phyloP scores from a whole-genome alignment of 169 alveolate genomes.

The Cryptosporidium tyzzeri region DNA sequence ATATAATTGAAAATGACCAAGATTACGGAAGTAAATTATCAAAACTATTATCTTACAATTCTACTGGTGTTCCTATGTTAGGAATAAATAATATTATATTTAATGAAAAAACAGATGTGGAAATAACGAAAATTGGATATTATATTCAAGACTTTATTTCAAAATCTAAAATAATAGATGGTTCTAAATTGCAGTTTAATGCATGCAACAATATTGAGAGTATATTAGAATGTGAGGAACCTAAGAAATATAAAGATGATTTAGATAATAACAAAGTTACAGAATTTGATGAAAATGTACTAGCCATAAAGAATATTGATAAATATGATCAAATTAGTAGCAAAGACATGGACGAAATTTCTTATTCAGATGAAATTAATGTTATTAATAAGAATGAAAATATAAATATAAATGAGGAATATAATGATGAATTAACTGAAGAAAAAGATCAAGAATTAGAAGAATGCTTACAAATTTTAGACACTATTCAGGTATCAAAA shows the following conservation, averaged over 20 bases:
- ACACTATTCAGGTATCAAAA: neutral
- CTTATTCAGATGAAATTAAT: neutral
- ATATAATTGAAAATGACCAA: constrained; percentile 46
- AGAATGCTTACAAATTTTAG: neutral
- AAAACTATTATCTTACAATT: constrained; percentile 21
- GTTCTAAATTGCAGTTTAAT: neutral
- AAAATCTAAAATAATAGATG: constrained; percentile 11
- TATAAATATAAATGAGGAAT: neutral
- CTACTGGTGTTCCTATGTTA: constrained; percentile 33
- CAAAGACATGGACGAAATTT: neutral
- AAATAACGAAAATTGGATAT: constrained; percentile 3
- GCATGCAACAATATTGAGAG: neutral
- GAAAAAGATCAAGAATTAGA: constrained; percentile 21
- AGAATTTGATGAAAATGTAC: neutral
- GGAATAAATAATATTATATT: constrained; percentile 36
- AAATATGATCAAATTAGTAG: neutral
- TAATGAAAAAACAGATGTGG: neutral
- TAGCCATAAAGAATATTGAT: too few species aligned
- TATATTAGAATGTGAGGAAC: neutral
- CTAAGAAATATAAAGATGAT: neutral
- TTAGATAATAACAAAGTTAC: neutral
- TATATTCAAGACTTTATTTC: constrained; percentile 9
- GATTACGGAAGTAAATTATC: constrained; percentile 63
- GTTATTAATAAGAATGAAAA: neutral
- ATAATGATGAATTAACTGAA: neutral